A percentile compares a stretch with the other conserved stretches of the same genome.
Conservation (phyloP, 2,329 filamentous ascomycete species). For the Colletotrichum sp. region DNA sequence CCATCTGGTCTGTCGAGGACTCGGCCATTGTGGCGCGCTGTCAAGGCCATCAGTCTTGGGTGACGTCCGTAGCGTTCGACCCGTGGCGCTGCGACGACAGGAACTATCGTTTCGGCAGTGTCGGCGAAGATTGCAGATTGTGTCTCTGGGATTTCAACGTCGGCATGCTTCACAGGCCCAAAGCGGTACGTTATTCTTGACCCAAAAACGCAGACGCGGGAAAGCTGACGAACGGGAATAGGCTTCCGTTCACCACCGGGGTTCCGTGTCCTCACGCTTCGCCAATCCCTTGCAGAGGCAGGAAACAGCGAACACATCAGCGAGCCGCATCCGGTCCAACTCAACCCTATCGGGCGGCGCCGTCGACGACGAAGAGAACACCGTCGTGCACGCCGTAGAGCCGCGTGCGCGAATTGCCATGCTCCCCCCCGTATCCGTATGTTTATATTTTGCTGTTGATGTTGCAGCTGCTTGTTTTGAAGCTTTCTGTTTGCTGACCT, state of each 20-base stretch:
- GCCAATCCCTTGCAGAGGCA: slow-evolving; percentile 55
- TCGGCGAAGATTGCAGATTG: slow-evolving; percentile 90
- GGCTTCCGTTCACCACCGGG: slow-evolving; percentile 62
- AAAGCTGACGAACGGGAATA: slow-evolving; percentile 26
- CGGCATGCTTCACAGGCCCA: slow-evolving; percentile 92
- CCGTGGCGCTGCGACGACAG: slow-evolving; percentile 96
- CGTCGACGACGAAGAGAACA: slow-evolving; percentile 53
- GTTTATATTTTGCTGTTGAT: background rate
- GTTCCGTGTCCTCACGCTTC: slow-evolving; percentile 57
- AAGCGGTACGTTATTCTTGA: slow-evolving; percentile 65
- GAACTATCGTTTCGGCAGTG: slow-evolving; percentile 94
- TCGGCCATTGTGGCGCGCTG: slow-evolving; percentile 87
- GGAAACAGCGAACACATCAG: slow-evolving; percentile 66
- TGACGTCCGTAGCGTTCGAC: slow-evolving; percentile 91
- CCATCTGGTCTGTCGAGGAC: slow-evolving; percentile 92
- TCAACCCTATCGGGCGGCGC: slow-evolving; percentile 64
- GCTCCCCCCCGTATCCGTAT: slow-evolving; percentile 87
- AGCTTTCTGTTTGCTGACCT: slow-evolving; percentile 11
- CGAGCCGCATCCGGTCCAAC: slow-evolving; percentile 71
- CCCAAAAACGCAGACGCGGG: background rate
- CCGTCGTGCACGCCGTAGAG: slow-evolving; percentile 80
- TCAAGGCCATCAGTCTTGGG: slow-evolving; percentile 95
- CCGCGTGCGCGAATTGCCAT: slow-evolving; percentile 83
- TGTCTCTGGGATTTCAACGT: slow-evolving; percentile 98
- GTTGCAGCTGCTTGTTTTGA: background rate